Evolutionary conservation across 495 filamentous ascomycete species (phyloP).

Genomic region (Thermochaetoides thermophila): DNA sequence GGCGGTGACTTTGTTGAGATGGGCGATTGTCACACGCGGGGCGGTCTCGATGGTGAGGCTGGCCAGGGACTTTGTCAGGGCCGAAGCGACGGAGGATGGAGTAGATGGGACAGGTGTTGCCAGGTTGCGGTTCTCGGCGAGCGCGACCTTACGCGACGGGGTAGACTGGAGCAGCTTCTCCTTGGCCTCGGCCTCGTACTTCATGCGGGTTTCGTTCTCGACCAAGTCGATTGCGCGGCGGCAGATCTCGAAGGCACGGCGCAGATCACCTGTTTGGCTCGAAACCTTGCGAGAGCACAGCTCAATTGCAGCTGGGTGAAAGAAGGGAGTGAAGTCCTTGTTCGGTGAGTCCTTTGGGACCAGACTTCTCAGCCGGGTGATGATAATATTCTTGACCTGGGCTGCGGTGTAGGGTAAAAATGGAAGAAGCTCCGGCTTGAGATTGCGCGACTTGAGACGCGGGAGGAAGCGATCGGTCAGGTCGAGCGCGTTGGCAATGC

Average conservation of each 20-base stretch:
- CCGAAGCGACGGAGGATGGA: constrained; percentile 14
- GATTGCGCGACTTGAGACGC: constrained; percentile 76
- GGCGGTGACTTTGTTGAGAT: constrained; percentile 79
- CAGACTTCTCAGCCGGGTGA: constrained; percentile 62
- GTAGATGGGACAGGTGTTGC: constrained; percentile 26
- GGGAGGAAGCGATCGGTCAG: constrained; percentile 91
- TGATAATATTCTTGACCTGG: constrained; percentile 83
- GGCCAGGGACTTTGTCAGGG: constrained; percentile 34
- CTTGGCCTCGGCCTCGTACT: constrained; percentile 38
- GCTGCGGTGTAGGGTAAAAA: constrained; percentile 82
- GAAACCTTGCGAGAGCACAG: constrained; percentile 89
- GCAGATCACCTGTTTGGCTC: constrained; percentile 81
- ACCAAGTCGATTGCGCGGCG: constrained; percentile 80
- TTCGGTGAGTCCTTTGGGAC: constrained; percentile 31
- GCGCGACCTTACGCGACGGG: constrained; percentile 26
- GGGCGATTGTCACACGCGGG: constrained; percentile 74
- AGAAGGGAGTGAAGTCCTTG: constrained; percentile 62
- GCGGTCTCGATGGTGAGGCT: constrained; percentile 56
- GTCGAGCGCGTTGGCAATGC: constrained; percentile 94
- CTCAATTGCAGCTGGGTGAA: constrained; percentile 86
- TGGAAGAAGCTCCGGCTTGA: constrained; percentile 79
- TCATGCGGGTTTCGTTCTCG: constrained; percentile 63
- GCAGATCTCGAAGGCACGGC: constrained; percentile 89
- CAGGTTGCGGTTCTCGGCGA: constrained; percentile 31
- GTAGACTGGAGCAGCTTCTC: constrained; percentile 34